Evolutionary conservation across 495 filamentous ascomycete species (phyloP).

Genomic region (Acidiella bohemica): DNA sequence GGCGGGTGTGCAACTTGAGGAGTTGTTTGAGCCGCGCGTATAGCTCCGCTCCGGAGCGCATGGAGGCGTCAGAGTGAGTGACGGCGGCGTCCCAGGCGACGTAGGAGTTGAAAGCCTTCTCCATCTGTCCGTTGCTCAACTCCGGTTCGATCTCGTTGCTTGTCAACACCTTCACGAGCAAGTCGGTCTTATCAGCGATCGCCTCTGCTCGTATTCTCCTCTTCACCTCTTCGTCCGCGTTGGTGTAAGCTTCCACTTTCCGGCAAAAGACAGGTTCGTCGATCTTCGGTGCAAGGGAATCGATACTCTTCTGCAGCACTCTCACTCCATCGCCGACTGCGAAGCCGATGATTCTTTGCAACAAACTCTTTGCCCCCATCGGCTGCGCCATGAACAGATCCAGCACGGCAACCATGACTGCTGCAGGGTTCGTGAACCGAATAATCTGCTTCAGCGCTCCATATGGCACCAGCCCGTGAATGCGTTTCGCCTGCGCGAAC

Average conservation of each 20-base stretch:
- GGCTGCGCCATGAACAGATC: conserved; percentile 94
- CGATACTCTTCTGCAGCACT: conserved; percentile 70
- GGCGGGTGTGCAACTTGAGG: conserved; percentile 79
- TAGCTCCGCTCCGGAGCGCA: conserved; percentile 74
- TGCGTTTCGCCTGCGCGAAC: conserved; percentile 83
- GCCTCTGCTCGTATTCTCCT: conserved; percentile 60
- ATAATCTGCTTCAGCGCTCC: conserved; percentile 90
- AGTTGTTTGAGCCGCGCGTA: conserved; percentile 93
- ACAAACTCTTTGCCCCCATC: conserved; percentile 73
- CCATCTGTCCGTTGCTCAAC: conserved; percentile 59
- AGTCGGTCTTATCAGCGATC: conserved; percentile 53
- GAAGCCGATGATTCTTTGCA: conserved; percentile 86
- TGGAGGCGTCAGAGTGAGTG: conserved; percentile 59
- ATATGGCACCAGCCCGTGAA: conserved; percentile 89
- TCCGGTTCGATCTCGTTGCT: conserved; percentile 58
- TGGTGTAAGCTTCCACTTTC: conserved; percentile 66
- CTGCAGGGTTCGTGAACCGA: conserved; percentile 85
- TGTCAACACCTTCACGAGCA: conserved; percentile 69
- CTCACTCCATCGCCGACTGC: conserved; percentile 83
- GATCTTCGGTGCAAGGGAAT: conserved; percentile 58
- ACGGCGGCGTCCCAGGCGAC: conserved; percentile 95
- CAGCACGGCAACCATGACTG: conserved; percentile 83
- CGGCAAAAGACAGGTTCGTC: conserved; percentile 63
- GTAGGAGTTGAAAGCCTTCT: conserved; percentile 78
- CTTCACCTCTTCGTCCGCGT: conserved; percentile 62